Percentiles rank a stretch among this genome's conserved stretches.
Evolutionary conservation across 768 basidiomycete species (phyloP).

Genomic region (Auricularia sp.): DNA sequence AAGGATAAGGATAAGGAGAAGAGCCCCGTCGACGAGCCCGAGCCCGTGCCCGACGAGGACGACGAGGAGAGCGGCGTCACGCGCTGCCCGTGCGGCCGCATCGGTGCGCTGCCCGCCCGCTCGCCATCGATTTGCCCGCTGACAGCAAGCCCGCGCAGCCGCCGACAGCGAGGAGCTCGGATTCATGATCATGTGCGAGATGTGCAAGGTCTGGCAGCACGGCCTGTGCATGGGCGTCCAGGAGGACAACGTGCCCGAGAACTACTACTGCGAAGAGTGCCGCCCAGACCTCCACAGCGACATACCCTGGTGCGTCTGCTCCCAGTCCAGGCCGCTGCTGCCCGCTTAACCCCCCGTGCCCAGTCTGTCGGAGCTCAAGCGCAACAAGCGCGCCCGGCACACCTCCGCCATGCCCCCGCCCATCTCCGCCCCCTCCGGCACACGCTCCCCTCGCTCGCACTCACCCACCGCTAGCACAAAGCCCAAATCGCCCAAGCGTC

Average conservation of each 20-base stretch:
- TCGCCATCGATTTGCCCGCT: constrained; percentile 3
- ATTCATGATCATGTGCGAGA: constrained; percentile 97
- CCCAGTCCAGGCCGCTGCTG: constrained; percentile 10
- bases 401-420: constrained; percentile 45
- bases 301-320: constrained; percentile 58
- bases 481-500: constrained; percentile 47
- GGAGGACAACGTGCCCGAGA: constrained; percentile 59
- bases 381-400: not conserved
- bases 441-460: constrained; percentile 65
- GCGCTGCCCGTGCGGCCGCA: constrained; percentile 78
- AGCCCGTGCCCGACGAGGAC: constrained; percentile 41
- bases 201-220: constrained; percentile 97
- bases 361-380: not conserved
- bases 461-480: constrained; percentile 36
- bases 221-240: constrained; percentile 92
- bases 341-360: not conserved
- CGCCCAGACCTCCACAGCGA: constrained; percentile 77
- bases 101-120: constrained; percentile 39
- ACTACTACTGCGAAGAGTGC: constrained; percentile 93
- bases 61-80: constrained; percentile 48
- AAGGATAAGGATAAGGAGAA: not conserved
- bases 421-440: constrained; percentile 21
- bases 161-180: constrained; percentile 45
- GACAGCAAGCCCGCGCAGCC: not conserved
- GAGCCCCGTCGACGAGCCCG: not conserved